Percentiles rank a stretch among this genome's conserved stretches.
Conservation (phyloP, 768 basidiomycete species). For the Leccinum longicurvipes region DNA sequence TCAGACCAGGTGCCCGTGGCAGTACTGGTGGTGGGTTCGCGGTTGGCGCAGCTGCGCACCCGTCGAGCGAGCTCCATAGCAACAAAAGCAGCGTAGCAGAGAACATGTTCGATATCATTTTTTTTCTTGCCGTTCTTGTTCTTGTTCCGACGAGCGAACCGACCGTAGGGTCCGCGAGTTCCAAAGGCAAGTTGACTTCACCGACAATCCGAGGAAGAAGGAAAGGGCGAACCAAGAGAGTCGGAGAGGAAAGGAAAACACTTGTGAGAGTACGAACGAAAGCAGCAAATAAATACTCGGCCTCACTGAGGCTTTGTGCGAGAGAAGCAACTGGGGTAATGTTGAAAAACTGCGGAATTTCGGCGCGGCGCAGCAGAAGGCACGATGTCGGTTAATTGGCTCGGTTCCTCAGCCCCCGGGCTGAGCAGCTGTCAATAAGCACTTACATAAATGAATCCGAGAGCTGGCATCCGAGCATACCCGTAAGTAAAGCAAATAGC, state of each 20-base stretch:
- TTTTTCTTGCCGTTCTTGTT: not conserved
- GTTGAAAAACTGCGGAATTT: slow-evolving; percentile 6
- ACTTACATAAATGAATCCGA: too few species aligned
- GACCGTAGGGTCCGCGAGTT: too few species aligned
- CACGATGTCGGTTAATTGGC: too few species aligned
- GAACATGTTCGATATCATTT: slow-evolving; percentile 14
- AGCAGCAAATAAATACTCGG: too few species aligned
- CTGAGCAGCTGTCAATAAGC: too few species aligned
- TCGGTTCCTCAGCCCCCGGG: not conserved
- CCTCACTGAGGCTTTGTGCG: too few species aligned
- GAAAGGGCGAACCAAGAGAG: not conserved
- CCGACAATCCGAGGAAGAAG: not conserved
- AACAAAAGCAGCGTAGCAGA: slow-evolving; percentile 10
- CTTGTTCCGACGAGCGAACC: not conserved
- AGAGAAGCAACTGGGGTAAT: too few species aligned
- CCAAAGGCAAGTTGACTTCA: not conserved
- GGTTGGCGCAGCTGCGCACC: slow-evolving; percentile 14
- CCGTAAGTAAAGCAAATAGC: too few species aligned
- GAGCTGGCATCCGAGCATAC: too few species aligned
- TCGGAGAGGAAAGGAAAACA: too few species aligned
- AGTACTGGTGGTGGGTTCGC: not conserved
- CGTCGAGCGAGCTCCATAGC: slow-evolving; percentile 10
- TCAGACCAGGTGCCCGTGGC: slow-evolving; percentile 9
- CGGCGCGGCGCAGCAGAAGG: slow-evolving; percentile 7
- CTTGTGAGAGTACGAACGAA: not conserved